Base-by-base conservation (phyloP, 495 filamentous ascomycete species). In the Neurospora sublineolata region DNA sequence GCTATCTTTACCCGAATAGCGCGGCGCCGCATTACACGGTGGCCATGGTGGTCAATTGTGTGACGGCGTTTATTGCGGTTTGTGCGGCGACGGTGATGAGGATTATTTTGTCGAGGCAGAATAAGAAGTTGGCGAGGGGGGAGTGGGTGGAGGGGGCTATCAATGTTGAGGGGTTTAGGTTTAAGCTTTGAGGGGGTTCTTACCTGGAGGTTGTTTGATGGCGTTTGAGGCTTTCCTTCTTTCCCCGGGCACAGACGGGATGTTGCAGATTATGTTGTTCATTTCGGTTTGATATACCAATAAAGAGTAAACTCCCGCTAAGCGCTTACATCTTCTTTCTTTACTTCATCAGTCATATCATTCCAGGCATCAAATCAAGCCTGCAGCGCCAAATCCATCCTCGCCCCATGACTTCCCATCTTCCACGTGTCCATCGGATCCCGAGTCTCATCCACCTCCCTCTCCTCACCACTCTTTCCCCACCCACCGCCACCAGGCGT, bases 401-500 rank as follows among this genome's bases (percentile, higher is more conserved):
- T 83, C 73, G 79, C 84, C 2, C 84, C 84, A 76, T 88, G 79
- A 75, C 86, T 87, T 36, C 89, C 89, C 68, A 86, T 87, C 75
- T 81, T 84, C 89, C 89, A 91, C 18, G 79, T 77, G 77, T 83
- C 78, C 72, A 80, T 89, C 44, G 87, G 87, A 81, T 92, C 89
- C 74, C 72, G 71, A 71, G 79, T 79, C 33, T 75, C 70, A 73
- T 72, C 78, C 27, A 78, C 40, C 18, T 79, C 80, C 79, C 80
- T 89, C 75, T 84, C 83, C 73, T 87, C 84, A 2, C 87, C 88
- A 9, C 84, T 82, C 68, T 80, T 83, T 5, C 91, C 91, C 90
- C 91, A 93, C 1, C 89, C 91, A 46, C 91, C 91, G 23, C 91
- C 91, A 42, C 91, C 91, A 4, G 90, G 90, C 10, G 90, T 92